These are phyloP conservation scores for Omphalea diandra DNA, from an alignment of 441 rosid species.

Conservation along the genomic window DNA sequence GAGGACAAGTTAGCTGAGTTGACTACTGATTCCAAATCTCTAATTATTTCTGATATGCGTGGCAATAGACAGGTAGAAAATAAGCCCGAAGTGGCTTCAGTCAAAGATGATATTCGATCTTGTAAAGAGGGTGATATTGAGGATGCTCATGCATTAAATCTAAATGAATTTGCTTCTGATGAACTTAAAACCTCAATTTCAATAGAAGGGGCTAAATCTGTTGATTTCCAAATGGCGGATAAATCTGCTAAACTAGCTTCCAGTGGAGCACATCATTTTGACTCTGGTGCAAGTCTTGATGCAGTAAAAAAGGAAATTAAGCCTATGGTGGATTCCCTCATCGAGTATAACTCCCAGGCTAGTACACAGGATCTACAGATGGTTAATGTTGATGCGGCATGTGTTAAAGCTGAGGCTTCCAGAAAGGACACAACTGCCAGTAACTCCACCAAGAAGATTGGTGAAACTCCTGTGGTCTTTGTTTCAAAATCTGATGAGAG, in stretches of 20 bases:
- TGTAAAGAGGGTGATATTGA: slow-evolving; percentile 22
- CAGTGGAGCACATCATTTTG: slow-evolving; percentile 14
- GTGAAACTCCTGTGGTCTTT: slow-evolving; percentile 14
- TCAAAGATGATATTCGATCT: slow-evolving; percentile 14
- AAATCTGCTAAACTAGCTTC: slow-evolving; percentile 18
- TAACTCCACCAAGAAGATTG: slow-evolving; percentile 9
- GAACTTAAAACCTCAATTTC: slow-evolving; percentile 14
- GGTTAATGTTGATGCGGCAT: slow-evolving; percentile 15
- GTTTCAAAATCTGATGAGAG: slow-evolving; percentile 1
- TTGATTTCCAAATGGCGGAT: slow-evolving; percentile 23
- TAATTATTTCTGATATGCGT: slow-evolving; percentile 17
- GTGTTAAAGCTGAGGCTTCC: slow-evolving; percentile 22
- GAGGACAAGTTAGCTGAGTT: slow-evolving; percentile 30
- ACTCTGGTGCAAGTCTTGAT: slow-evolving; percentile 6
- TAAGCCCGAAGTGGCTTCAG: slow-evolving; percentile 23
- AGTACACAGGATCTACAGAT: background rate
- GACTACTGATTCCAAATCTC: slow-evolving; percentile 16
- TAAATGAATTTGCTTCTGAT: slow-evolving; percentile 23
- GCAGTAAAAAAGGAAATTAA: slow-evolving; percentile 29
- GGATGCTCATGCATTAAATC: slow-evolving; percentile 21
- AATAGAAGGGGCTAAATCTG: slow-evolving; percentile 10
- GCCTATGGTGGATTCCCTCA: slow-evolving; percentile 26
- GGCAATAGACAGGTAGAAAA: slow-evolving; percentile 23
- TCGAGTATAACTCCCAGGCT: slow-evolving; percentile 25
- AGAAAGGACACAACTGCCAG: slow-evolving; percentile 13